These are phyloP conservation scores for Candida labiduridarum DNA, from an alignment of 1,139 yeast species.

Conservation along the genomic window DNA sequence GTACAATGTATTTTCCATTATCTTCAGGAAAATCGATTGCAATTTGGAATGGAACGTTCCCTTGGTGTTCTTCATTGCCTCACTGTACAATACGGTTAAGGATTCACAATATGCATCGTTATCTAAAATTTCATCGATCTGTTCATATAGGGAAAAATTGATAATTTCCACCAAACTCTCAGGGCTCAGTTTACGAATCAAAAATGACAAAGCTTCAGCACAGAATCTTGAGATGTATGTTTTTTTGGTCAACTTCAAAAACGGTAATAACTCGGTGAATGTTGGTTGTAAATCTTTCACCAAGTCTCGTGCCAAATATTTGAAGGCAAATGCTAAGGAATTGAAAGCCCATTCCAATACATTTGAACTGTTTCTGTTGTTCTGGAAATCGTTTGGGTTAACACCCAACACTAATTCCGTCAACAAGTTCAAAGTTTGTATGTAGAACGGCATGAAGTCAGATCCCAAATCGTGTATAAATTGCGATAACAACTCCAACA, in stretches of 20 bases:
- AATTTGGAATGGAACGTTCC: constrained; percentile 78
- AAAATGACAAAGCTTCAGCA: constrained; percentile 86
- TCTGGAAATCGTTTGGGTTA: constrained; percentile 48
- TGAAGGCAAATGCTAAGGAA: constrained; percentile 84
- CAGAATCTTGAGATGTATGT: constrained; percentile 78
- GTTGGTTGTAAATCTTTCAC: constrained; percentile 69
- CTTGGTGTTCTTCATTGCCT: constrained; percentile 72
- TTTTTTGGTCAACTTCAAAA: constrained; percentile 55
- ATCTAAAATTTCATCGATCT: constrained; percentile 30
- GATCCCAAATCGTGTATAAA: constrained; percentile 93
- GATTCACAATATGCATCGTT: constrained; percentile 56
- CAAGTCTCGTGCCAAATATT: constrained; percentile 71
- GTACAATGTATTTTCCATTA: constrained; percentile 41
- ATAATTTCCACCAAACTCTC: constrained; percentile 52
- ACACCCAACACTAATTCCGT: constrained; percentile 51
- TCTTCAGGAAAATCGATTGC: constrained; percentile 44
- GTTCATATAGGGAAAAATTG: constrained; percentile 52
- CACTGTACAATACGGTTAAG: constrained; percentile 64
- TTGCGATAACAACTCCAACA: constrained; percentile 78
- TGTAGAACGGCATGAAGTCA: constrained; percentile 78
- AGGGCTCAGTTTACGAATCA: constrained; percentile 68
- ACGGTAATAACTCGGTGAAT: constrained; percentile 63
- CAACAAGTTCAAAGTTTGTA: constrained; percentile 52
- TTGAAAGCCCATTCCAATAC: constrained; percentile 84
- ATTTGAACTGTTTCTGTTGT: constrained; percentile 54